Percentiles rank a stretch among this genome's conserved stretches.
These are phyloP conservation scores for Scheffersomyces insectosa DNA, from an alignment of 1,139 yeast species.

Conservation along the genomic window DNA sequence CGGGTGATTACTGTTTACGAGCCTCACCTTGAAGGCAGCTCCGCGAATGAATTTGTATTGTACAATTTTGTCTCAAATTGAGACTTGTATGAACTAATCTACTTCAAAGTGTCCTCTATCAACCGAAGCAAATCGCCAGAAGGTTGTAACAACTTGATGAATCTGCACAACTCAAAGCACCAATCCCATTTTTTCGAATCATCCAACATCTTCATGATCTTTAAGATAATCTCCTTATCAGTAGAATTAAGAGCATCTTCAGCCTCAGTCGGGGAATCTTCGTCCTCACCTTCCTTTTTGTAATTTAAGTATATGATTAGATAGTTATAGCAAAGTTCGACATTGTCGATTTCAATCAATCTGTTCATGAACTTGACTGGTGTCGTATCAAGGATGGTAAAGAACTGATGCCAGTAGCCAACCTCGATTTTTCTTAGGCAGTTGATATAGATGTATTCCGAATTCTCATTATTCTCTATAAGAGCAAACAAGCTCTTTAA, in stretches of 20 bases:
- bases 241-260: slow-evolving; percentile 20
- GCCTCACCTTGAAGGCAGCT: too few relatives aligned
- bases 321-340: slow-evolving; percentile 44
- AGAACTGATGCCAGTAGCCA: slow-evolving; percentile 41
- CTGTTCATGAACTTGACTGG: slow-evolving; percentile 43
- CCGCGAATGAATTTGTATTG: too few relatives aligned
- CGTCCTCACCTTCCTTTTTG: slow-evolving; percentile 29
- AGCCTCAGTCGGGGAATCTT: background rate
- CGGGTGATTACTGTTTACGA: too few relatives aligned
- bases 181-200: slow-evolving; percentile 41
- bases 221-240: slow-evolving; percentile 35
- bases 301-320: slow-evolving; percentile 44
- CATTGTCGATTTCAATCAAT: slow-evolving; percentile 33
- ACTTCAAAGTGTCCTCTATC: slow-evolving; percentile 4
- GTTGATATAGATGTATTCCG: slow-evolving; percentile 39
- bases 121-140: slow-evolving; percentile 28
- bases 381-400: slow-evolving; percentile 32
- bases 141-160: slow-evolving; percentile 45
- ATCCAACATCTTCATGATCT: slow-evolving; percentile 37
- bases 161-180: slow-evolving; percentile 49
- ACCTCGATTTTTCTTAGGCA: slow-evolving; percentile 48
- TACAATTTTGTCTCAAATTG: too few relatives aligned
- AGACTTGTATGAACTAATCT: background rate
- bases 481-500: slow-evolving; percentile 29
- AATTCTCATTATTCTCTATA: slow-evolving; percentile 27